These are phyloP conservation scores for Sphaerulina populicola DNA, from an alignment of 2,329 filamentous ascomycete species.

Conservation along the genomic window DNA sequence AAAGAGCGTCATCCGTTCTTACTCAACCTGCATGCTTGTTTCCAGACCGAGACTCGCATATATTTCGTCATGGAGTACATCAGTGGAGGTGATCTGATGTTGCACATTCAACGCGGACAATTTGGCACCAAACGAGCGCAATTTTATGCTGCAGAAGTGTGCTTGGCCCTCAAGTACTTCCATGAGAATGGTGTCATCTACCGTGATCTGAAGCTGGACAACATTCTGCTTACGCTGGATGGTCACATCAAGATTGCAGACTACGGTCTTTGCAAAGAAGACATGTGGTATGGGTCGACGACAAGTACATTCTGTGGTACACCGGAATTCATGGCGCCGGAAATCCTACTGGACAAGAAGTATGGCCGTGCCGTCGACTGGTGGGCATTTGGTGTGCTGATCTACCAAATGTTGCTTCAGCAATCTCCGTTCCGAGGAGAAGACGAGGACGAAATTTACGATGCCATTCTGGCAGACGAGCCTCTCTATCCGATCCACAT, in stretches of 20 bases:
- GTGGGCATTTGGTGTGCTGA: conserved; percentile 98
- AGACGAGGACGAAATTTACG: conserved; percentile 98
- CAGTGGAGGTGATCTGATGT: conserved; percentile 95
- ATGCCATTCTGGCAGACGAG: conserved; percentile 94
- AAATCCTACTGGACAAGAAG: conserved; percentile 97
- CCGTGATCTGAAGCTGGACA: conserved; percentile 69
- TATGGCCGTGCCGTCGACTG: conserved; percentile 96
- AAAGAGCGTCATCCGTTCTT: conserved; percentile 95
- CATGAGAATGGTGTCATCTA: conserved; percentile 99
- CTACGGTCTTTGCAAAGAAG: conserved; percentile 98
- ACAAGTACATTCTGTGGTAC: conserved; percentile 98
- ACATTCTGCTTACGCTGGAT: conserved; percentile 88
- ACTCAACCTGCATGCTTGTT: conserved; percentile 90
- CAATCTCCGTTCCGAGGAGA: conserved; percentile 98
- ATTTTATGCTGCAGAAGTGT: conserved; percentile 96
- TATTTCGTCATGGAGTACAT: conserved; percentile 99
- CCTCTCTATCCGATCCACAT: conserved; percentile 97
- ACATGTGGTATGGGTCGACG: conserved; percentile 98
- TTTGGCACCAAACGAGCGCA: conserved; percentile 94
- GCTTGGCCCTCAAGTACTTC: conserved; percentile 95
- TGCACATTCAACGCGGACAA: conserved; percentile 94
- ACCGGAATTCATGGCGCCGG: conserved; percentile 98
- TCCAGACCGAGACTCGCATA: conserved; percentile 95
- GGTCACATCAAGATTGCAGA: conserved; percentile 98
- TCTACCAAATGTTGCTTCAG: conserved; percentile 98